A percentile compares a stretch with the other conserved stretches of the same genome.
Evolutionary conservation across 768 basidiomycete genomes (phyloP).

Genomic region (Termitomyces sp.): DNA sequence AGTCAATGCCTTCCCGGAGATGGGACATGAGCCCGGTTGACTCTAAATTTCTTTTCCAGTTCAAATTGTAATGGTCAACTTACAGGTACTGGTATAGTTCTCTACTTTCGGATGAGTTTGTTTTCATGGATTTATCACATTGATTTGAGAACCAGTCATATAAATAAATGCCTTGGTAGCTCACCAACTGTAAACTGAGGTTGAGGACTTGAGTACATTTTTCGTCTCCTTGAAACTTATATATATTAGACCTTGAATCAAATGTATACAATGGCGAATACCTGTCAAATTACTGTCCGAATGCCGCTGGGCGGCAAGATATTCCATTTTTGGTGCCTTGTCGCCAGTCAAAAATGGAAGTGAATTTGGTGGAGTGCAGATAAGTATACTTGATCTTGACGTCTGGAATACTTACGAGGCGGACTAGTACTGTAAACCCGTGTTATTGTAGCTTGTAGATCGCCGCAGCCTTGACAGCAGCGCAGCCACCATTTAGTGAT

Average conservation of each 20-base stretch:
- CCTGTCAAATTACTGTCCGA: conserved; percentile 18
- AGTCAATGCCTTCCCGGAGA: no score
- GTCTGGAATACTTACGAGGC: conserved; percentile 37
- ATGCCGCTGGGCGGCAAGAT: neutral
- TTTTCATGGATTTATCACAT: no score
- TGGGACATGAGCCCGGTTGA: neutral
- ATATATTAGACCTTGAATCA: neutral
- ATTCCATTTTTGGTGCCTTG: neutral
- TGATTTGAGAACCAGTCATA: neutral
- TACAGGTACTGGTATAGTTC: no score
- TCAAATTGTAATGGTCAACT: no score
- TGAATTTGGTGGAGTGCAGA: conserved; percentile 42
- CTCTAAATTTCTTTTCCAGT: neutral
- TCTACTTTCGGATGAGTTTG: no score
- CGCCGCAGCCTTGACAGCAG: no score
- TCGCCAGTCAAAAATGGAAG: conserved; percentile 11
- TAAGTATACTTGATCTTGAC: conserved; percentile 35
- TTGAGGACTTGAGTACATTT: neutral
- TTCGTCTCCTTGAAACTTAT: neutral
- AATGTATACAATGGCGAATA: conserved; percentile 35
- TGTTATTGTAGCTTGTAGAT: conserved; percentile 24
- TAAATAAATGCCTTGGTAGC: neutral
- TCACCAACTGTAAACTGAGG: neutral
- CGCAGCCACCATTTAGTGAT: no score
- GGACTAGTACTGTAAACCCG: conserved; percentile 41